Conservation (phyloP, 2,329 filamentous ascomycete species). For the Ophiocordyceps polyrhachis-furcata region DNA sequence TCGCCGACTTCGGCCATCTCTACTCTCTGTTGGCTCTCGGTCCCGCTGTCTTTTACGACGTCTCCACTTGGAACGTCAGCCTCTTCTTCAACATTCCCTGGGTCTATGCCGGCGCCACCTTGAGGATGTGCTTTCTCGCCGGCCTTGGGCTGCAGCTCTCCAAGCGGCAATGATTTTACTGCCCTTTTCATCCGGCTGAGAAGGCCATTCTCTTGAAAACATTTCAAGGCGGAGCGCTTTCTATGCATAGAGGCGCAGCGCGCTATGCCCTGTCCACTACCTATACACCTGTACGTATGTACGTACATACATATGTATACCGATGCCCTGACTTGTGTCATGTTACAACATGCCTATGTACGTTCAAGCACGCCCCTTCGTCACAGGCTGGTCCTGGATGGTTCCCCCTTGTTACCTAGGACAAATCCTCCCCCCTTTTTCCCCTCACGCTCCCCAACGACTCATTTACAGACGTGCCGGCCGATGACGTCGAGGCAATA, state of each 20-base stretch:
- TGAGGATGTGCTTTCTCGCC: slow-evolving; percentile 39
- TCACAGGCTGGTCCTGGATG: not conserved
- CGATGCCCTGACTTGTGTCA: not conserved
- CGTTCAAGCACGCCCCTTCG: no score
- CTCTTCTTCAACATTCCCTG: slow-evolving; percentile 52
- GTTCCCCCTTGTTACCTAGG: not conserved
- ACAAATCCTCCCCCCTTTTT: no score
- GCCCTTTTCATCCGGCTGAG: not conserved
- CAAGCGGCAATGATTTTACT: slow-evolving; percentile 5
- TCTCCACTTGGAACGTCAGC: slow-evolving; percentile 44
- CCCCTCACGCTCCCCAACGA: no score
- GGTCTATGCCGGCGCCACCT: slow-evolving; percentile 45
- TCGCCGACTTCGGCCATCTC: slow-evolving; percentile 63
- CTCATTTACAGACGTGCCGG: no score
- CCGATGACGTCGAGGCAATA: no score
- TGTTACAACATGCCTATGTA: not conserved
- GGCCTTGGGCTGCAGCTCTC: slow-evolving; percentile 30
- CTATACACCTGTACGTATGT: no score
- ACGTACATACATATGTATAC: no score
- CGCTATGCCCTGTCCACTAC: no score
- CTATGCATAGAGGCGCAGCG: not conserved
- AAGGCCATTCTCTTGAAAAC: not conserved
- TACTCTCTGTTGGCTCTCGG: slow-evolving; percentile 46
- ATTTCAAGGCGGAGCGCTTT: not conserved
- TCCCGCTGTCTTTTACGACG: slow-evolving; percentile 41